These are phyloP conservation scores for Gryganskiella cystojenkinii DNA, from an alignment of 192 early-diverging fungal genomes.

Conservation along the genomic window DNA sequence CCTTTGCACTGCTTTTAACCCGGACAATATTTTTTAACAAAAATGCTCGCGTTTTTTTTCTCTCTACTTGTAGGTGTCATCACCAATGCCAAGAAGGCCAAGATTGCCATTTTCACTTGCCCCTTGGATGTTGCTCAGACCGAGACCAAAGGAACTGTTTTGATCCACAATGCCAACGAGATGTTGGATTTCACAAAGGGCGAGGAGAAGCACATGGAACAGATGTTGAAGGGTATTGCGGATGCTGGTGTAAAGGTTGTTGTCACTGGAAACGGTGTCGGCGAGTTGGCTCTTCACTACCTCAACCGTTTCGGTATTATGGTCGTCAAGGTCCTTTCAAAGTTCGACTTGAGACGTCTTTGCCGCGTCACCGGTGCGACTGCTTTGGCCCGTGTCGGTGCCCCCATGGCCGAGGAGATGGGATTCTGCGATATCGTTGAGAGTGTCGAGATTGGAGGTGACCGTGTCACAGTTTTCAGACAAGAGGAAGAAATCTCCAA, in stretches of 20 bases:
- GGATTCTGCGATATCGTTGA: conserved; percentile 98
- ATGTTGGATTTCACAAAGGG: conserved; percentile 97
- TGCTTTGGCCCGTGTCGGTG: conserved; percentile 91
- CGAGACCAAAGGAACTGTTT: conserved; percentile 98
- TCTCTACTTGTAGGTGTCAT: conserved; percentile 60
- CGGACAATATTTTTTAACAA: neutral
- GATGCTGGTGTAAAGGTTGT: conserved; percentile 93
- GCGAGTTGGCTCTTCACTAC: conserved; percentile 96
- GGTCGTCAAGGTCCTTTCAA: conserved; percentile 91
- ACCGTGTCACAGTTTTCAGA: conserved; percentile 97
- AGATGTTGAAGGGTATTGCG: conserved; percentile 86
- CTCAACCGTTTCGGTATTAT: conserved; percentile 92
- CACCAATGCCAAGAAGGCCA: conserved; percentile 81
- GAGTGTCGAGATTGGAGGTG: conserved; percentile 96
- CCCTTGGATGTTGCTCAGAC: conserved; percentile 93
- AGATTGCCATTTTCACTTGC: conserved; percentile 95
- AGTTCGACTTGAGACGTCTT: conserved; percentile 96
- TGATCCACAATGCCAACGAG: conserved; percentile 95
- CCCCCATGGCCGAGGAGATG: conserved; percentile 96
- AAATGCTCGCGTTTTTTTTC: neutral
- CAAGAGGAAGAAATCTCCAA: conserved; percentile 90
- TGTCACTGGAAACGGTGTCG: conserved; percentile 88
- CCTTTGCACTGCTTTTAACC: no score
- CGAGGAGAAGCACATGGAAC: conserved; percentile 93
- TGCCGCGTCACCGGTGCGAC: conserved; percentile 94